Percentiles rank a stretch among this genome's conserved stretches.
These are phyloP conservation scores for Leccinum ochraceum DNA, from an alignment of 768 basidiomycete species.

Conservation along the genomic window DNA sequence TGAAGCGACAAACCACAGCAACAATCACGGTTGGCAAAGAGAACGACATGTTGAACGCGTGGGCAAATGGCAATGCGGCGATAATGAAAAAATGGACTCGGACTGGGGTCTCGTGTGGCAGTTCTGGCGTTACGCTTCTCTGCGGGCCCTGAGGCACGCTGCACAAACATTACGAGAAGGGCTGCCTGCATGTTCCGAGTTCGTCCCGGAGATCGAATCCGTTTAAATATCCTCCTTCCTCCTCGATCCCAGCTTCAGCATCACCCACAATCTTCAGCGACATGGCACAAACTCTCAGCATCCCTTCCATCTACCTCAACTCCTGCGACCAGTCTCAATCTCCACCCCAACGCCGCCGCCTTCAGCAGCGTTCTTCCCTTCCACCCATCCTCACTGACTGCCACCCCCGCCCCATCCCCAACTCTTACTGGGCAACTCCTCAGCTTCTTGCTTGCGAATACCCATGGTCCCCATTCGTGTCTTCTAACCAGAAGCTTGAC, in stretches of 20 bases:
- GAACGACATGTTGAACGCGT: constrained; percentile 10
- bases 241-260: not conserved
- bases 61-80: constrained; percentile 15
- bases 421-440: constrained; percentile 82
- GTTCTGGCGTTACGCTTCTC: constrained; percentile 1
- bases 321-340: not conserved
- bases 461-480: constrained; percentile 65
- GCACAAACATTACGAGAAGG: constrained; percentile 2
- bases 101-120: constrained; percentile 13
- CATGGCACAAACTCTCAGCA: constrained; percentile 5
- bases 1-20: not conserved
- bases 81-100: constrained; percentile 17
- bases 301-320: constrained; percentile 15
- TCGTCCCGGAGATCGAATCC: constrained; percentile 1
- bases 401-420: constrained; percentile 67
- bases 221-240: constrained; percentile 17
- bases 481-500: constrained; percentile 66
- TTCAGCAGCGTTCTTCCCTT: constrained; percentile 22
- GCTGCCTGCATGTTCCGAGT: constrained; percentile 2
- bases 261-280: constrained; percentile 9
- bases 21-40: constrained; percentile 5
- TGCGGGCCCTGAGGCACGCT: constrained; percentile 15
- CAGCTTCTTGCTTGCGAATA: constrained; percentile 79
- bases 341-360: not conserved
- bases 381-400: constrained; percentile 15